These are phyloP conservation scores for Marasmius fiardii DNA, from an alignment of 1,284 basidiomycete genomes.

Conservation along the genomic window DNA sequence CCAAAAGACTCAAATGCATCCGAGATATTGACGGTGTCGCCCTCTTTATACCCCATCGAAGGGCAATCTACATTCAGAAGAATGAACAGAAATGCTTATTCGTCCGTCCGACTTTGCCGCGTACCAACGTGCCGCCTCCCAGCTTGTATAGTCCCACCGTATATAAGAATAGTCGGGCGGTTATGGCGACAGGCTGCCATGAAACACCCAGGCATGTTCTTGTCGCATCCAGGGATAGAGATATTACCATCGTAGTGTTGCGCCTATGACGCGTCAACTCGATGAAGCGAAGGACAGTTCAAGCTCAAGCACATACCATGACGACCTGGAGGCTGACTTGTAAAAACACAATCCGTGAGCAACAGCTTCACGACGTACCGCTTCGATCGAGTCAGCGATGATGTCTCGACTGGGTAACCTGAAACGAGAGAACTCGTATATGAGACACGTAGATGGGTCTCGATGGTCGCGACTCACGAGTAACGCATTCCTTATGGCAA, in stretches of 20 bases:
- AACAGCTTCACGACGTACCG: too few species aligned
- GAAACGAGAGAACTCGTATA: slow-evolving; percentile 11
- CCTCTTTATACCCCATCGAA: slow-evolving; percentile 72
- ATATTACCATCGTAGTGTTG: slow-evolving; percentile 90
- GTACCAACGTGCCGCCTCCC: slow-evolving; percentile 64
- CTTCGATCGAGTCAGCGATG: slow-evolving; percentile 90
- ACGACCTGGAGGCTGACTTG: slow-evolving; percentile 64
- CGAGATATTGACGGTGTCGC: slow-evolving; percentile 78
- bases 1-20: slow-evolving; percentile 86
- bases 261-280: slow-evolving; percentile 54
- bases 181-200: slow-evolving; percentile 85
- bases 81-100: background rate
- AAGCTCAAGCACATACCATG: slow-evolving; percentile 50
- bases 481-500: slow-evolving; percentile 67
- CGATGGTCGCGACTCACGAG: slow-evolving; percentile 48
- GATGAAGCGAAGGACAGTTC: too few species aligned
- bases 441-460: background rate
- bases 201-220: slow-evolving; percentile 93
- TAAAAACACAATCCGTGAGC: too few species aligned
- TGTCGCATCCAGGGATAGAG: slow-evolving; percentile 82
- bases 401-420: slow-evolving; percentile 87
- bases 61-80: slow-evolving; percentile 60
- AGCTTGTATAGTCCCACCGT: slow-evolving; percentile 81
- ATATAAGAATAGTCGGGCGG: slow-evolving; percentile 81
- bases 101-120: slow-evolving; percentile 10